Evolutionary conservation across 2,329 filamentous ascomycete species (phyloP).

Genomic region (Neofusicoccum ribis): DNA sequence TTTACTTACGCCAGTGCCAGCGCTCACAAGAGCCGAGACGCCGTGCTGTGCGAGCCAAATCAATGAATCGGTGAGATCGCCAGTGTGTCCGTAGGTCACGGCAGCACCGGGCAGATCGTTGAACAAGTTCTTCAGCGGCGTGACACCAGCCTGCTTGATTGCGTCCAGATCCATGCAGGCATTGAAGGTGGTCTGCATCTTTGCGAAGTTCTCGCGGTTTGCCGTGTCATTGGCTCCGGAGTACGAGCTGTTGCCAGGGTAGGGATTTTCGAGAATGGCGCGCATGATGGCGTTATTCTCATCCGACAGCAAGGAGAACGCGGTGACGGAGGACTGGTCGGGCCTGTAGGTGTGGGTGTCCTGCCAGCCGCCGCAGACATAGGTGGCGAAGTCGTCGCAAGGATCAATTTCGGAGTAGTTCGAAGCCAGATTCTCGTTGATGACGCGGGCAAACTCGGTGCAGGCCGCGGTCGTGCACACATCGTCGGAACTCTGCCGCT

Average conservation of each 20-base stretch:
- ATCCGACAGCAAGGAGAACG: not conserved
- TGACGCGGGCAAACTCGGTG: constrained; percentile 62
- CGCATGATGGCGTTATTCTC: not conserved
- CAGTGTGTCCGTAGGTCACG: not conserved
- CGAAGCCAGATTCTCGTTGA: constrained; percentile 63
- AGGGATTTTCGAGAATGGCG: not conserved
- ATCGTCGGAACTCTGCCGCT: not conserved
- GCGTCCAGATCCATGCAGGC: constrained; percentile 65
- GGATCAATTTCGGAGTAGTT: constrained; percentile 65
- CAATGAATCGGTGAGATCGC: not conserved
- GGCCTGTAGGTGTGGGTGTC: constrained; percentile 64
- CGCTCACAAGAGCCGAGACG: not conserved
- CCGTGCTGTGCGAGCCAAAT: not conserved
- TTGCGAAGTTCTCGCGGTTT: constrained; percentile 65
- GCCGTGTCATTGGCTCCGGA: constrained; percentile 37
- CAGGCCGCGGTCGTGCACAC: constrained; percentile 60
- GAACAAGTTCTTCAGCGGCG: constrained; percentile 56
- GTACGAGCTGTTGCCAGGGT: not conserved
- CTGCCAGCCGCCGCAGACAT: constrained; percentile 68
- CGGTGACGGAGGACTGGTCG: constrained; percentile 48
- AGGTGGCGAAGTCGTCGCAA: constrained; percentile 68
- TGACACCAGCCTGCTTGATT: constrained; percentile 56
- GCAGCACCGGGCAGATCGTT: not conserved
- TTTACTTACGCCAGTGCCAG: not conserved
- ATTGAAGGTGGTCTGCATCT: constrained; percentile 64